phyloP scores from a whole-genome alignment of 2,329 filamentous ascomycete genomes.

The Tolypocladium endophyticum region DNA sequence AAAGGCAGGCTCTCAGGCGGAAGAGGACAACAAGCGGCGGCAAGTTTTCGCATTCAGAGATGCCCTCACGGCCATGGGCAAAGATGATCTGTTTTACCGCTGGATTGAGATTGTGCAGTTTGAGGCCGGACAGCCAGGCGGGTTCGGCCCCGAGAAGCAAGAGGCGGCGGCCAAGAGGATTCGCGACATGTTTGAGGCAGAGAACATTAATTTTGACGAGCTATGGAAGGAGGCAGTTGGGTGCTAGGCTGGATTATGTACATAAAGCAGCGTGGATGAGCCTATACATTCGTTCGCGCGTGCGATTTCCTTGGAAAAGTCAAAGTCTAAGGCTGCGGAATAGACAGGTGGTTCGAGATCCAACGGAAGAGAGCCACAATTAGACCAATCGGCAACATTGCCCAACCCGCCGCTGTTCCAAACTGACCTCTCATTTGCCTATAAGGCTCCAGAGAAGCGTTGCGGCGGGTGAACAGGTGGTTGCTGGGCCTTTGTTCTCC shows the following conservation, averaged over 20 bases:
- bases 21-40: conserved; percentile 54
- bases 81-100: conserved; percentile 81
- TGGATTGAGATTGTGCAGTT: conserved; percentile 92
- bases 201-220: conserved; percentile 72
- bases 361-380: neutral
- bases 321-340: neutral
- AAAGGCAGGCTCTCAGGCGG: conserved; percentile 39
- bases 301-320: neutral
- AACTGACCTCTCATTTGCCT: neutral
- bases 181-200: conserved; percentile 60
- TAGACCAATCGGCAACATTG: neutral
- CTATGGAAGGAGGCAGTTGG: conserved; percentile 61
- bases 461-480: neutral
- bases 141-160: conserved; percentile 68
- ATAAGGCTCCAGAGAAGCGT: neutral
- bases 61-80: conserved; percentile 61
- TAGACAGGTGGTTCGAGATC: neutral
- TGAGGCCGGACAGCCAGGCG: conserved; percentile 68
- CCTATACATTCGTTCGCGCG: neutral
- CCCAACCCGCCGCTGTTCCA: neutral
- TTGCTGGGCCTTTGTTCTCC: neutral
- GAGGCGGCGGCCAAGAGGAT: conserved; percentile 62
- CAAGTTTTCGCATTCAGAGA: conserved; percentile 78
- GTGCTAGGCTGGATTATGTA: neutral
- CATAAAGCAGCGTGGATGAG: neutral